Base-by-base conservation (phyloP, 805 yeast species). In the Ogataea pilisensis region DNA sequence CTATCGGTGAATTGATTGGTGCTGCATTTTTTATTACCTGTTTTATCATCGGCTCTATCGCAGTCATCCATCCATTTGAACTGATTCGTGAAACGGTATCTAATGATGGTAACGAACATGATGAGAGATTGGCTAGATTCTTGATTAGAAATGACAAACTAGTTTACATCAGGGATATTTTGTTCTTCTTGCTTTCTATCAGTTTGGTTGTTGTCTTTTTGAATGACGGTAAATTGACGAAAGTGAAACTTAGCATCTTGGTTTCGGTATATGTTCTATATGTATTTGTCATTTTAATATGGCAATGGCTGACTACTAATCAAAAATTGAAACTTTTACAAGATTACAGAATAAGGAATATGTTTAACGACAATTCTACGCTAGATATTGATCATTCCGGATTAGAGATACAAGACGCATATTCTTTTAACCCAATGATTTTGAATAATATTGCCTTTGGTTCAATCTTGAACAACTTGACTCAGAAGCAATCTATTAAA, bases 1-100 rank as follows among this genome's bases (percentile, higher is more conserved):
- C 98, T 0, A 64, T 91, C 6, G 93, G 96, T 1, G 97, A 90
- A 58, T 67, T 91, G n/a, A 63, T 89, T 25, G 98, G 99, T 1
- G 93, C 96, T 2, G 85, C 95, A 0, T 76, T 85, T 34, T 89
- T 93, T 55, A 78, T 90, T 14, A 72, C 85, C 3, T 78, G 91
- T 1, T 82, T 87, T 11, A 85, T 91, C 0, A 70, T 86, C 19
- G 98, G 98, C 0, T 60, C 78, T 0, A 84, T 91, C 76, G 82
- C 86, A 0, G 58, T 89, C 0, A 59, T 80, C 1, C 70, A 74
- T 28, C 90, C 95, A 0, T 80, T 82, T 45, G 65, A 72, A 34
- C 78, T 87, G 19, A 38, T 57, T 7, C 51, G 55, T 7, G 29
- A 22, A 2, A n/a, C 35, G 12, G 12, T 28, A 9, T 14, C 39